Evolutionary conservation across 2,329 filamentous ascomycete species (phyloP), one percentile per base, ranked within the genome.

Genomic region (Fusarium euwallaceae): DNA sequence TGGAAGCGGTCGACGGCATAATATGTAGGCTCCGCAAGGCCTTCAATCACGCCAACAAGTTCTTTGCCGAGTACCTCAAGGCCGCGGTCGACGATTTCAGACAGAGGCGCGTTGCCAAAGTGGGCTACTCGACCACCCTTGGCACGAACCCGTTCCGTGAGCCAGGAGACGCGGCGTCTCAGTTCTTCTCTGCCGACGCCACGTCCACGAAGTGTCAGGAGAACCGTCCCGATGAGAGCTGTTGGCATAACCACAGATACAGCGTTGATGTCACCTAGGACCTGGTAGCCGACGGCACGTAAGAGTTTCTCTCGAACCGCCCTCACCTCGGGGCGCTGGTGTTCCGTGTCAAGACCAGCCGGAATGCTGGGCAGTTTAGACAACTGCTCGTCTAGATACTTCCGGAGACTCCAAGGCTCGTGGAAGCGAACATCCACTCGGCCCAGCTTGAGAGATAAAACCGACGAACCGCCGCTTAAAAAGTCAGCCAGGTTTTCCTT

Each of bases 201-300:
- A 59, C 97, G 92, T 0, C 97, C 97, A 79, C 97, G 91, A 5
- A 99, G 88, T 0, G 97, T 99, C 16, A 99, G 87, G 0, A 99
- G 87, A 0, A 98, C 94, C 0, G 97, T 99, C 7, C 97, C 97
- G 29, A 99, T 97, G 51, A 99, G 88, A 0, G 97, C 96, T 0
- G 97, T 98, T 1, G 97, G 97, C 97, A 99, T 99, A 58, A 99
- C 95, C 0, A 99, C 97, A 0, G 95, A 98, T 3, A 98, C 96
- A 37, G 93, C 91, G 80, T 99, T 99, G 84, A 99, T 99, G 78
- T 99, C 94, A 1, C 94, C 93, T 3, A 99, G 87, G 1, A 98
- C 95, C 77, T 94, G 94, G 84, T 98, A 99, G 1, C 97, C 97
- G 65, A 99, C 87, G 0, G 94, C 97, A 39, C 95, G 90, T 14